phyloP scores from a whole-genome alignment of 352 stramenopile species.

The Phytophthora brassicae region DNA sequence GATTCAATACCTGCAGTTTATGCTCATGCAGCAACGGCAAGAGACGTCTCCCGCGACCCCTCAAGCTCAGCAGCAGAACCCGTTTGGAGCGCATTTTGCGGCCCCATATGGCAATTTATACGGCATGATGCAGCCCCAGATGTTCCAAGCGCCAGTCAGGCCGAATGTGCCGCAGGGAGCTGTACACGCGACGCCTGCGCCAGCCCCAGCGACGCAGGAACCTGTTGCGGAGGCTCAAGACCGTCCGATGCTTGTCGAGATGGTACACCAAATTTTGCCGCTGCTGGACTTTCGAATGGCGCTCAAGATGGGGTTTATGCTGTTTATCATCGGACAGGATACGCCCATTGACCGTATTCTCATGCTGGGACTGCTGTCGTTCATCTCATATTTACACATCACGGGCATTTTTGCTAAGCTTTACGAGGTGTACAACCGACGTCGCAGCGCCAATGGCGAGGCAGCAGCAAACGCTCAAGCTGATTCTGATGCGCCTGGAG shows the following conservation, averaged over 20 bases:
- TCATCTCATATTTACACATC: constrained; percentile 82
- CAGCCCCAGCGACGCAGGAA: constrained; percentile 12
- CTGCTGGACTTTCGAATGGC: constrained; percentile 77
- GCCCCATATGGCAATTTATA: constrained; percentile 40
- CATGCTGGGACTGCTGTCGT: constrained; percentile 70
- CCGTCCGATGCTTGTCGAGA: constrained; percentile 39
- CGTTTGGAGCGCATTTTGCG: constrained; percentile 17
- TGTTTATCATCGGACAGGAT: constrained; percentile 88
- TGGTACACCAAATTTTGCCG: constrained; percentile 54
- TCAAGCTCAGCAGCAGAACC: constrained; percentile 13
- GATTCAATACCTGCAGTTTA: constrained; percentile 80
- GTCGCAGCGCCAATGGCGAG: constrained; percentile 27
- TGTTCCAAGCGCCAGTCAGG: constrained; percentile 23
- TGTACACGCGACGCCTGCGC: constrained; percentile 7
- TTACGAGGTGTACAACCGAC: constrained; percentile 68
- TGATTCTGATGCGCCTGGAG: constrained; percentile 23
- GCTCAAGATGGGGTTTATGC: constrained; percentile 88
- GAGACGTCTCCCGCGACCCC: neutral
- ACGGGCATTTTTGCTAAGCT: constrained; percentile 83
- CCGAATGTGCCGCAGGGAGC: constrained; percentile 13
- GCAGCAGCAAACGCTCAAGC: constrained; percentile 16
- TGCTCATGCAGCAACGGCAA: constrained; percentile 48
- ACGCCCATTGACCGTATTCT: constrained; percentile 73
- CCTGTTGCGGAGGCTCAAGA: constrained; percentile 16
- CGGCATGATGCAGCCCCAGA: constrained; percentile 33